phyloP scores from a whole-genome alignment of 2,329 filamentous ascomycete species.

The Fusarium siculi region DNA sequence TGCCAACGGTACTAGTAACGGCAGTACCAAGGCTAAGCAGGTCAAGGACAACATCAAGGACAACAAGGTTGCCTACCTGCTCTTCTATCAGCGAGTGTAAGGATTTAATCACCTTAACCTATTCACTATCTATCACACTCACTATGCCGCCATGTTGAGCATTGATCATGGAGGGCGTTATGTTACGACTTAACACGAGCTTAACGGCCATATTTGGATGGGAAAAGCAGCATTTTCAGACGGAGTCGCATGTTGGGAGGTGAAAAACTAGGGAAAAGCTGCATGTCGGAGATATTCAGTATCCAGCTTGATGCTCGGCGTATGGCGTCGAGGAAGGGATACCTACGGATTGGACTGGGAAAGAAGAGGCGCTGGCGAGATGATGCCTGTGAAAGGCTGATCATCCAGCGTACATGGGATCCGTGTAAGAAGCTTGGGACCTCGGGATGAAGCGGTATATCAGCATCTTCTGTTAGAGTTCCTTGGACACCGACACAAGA shows the following conservation, averaged over 20 bases:
- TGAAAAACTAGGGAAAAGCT: constrained; percentile 34
- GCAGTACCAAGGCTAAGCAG: constrained; percentile 66
- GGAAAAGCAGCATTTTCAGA: constrained; percentile 40
- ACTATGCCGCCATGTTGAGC: constrained; percentile 28
- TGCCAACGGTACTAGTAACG: constrained; percentile 70
- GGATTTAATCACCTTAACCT: constrained; percentile 1
- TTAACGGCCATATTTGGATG: constrained; percentile 44
- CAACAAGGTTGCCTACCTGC: constrained; percentile 95
- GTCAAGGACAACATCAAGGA: constrained; percentile 78
- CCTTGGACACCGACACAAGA: constrained; percentile 21
- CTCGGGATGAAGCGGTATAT: constrained; percentile 14
- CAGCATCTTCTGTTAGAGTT: constrained; percentile 12
- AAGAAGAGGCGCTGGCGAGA: constrained; percentile 20
- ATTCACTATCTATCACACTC: constrained; percentile 25
- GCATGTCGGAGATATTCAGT: constrained; percentile 36
- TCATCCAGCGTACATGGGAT: constrained; percentile 21
- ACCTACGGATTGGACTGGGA: constrained; percentile 25
- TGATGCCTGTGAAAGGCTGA: constrained; percentile 31
- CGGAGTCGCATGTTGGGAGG: constrained; percentile 39
- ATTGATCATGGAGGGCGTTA: constrained; percentile 31
- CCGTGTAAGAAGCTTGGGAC: constrained; percentile 28
- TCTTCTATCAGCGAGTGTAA: constrained; percentile 89
- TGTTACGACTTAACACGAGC: constrained; percentile 38
- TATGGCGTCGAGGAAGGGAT: constrained; percentile 44
- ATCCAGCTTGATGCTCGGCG: constrained; percentile 42